Percentiles rank a stretch among this genome's conserved stretches.
Conservation (phyloP, 2,329 filamentous ascomycete species). For the Clonostachys chloroleuca region DNA sequence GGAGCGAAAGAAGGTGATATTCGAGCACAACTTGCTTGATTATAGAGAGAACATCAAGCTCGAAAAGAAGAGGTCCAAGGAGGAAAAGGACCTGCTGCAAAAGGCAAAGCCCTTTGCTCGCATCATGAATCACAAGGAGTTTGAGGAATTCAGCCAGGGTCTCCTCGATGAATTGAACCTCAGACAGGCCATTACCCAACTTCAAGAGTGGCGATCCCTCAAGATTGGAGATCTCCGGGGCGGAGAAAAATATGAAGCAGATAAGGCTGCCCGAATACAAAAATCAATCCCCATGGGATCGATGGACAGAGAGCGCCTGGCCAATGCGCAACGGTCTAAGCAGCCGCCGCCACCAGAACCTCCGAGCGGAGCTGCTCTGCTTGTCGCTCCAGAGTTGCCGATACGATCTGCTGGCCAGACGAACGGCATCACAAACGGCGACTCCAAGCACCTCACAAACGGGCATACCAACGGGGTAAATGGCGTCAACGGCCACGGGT, state of each 20-base stretch:
- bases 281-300: slow-evolving; percentile 68
- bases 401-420: slow-evolving; percentile 41
- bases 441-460: slow-evolving; percentile 49
- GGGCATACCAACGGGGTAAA: slow-evolving; percentile 45
- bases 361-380: slow-evolving; percentile 67
- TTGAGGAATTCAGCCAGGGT: slow-evolving; percentile 78
- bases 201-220: slow-evolving; percentile 89
- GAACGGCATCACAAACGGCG: slow-evolving; percentile 35
- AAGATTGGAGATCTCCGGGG: slow-evolving; percentile 79
- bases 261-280: slow-evolving; percentile 75
- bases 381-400: slow-evolving; percentile 77
- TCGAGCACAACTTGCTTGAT: slow-evolving; percentile 89
- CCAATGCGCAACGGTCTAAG: slow-evolving; percentile 64
- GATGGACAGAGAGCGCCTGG: slow-evolving; percentile 77
- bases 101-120: slow-evolving; percentile 94
- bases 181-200: slow-evolving; percentile 79
- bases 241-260: slow-evolving; percentile 88
- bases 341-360: slow-evolving; percentile 65
- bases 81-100: slow-evolving; percentile 85
- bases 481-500: slow-evolving; percentile 19
- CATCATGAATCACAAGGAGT: slow-evolving; percentile 94
- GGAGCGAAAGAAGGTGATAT: slow-evolving; percentile 93
- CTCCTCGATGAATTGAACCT: slow-evolving; percentile 89
- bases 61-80: slow-evolving; percentile 95
- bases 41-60: slow-evolving; percentile 85